Evolutionary conservation across 169 alveolate genomes (phyloP).

Genomic region (Ichthyophthirius multifiliis): DNA sequence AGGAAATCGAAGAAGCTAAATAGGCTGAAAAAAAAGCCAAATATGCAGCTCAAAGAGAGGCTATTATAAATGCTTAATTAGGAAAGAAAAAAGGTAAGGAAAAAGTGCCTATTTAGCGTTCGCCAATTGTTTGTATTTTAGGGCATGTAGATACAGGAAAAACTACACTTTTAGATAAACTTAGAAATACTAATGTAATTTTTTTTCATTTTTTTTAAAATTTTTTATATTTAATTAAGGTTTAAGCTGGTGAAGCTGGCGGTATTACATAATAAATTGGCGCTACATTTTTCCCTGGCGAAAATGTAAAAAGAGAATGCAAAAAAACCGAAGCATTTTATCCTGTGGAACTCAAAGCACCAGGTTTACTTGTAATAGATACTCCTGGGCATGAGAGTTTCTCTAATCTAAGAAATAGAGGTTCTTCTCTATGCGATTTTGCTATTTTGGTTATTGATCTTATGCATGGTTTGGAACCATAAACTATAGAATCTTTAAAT

Average conservation of each 20-base stretch:
- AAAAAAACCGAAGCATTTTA: constrained; percentile 53
- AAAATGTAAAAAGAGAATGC: constrained; percentile 89
- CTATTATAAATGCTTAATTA: no score
- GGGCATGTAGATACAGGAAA: constrained; percentile 99
- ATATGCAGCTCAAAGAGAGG: no score
- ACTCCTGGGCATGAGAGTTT: constrained; percentile 99
- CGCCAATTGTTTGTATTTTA: constrained; percentile 97
- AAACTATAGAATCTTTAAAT: constrained; percentile 95
- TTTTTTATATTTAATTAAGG: no score
- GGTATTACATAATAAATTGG: constrained; percentile 99
- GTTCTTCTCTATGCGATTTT: constrained; percentile 98
- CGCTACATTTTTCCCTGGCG: constrained; percentile 99
- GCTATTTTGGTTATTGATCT: constrained; percentile 99
- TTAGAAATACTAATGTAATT: constrained; percentile 98
- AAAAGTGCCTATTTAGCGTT: no score
- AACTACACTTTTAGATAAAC: constrained; percentile 98
- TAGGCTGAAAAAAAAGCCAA: constrained; percentile 28
- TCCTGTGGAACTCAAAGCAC: constrained; percentile 83
- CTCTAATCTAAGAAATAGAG: constrained; percentile 97
- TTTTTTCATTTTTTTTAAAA: no score
- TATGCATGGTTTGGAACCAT: constrained; percentile 99
- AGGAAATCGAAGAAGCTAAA: neutral
- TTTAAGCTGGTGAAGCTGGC: constrained; percentile 99
- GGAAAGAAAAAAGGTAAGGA: no score
- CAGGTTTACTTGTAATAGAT: constrained; percentile 98